These are phyloP conservation scores for Meyerozyma athensensis DNA, from an alignment of 1,139 yeast species.

Conservation along the genomic window DNA sequence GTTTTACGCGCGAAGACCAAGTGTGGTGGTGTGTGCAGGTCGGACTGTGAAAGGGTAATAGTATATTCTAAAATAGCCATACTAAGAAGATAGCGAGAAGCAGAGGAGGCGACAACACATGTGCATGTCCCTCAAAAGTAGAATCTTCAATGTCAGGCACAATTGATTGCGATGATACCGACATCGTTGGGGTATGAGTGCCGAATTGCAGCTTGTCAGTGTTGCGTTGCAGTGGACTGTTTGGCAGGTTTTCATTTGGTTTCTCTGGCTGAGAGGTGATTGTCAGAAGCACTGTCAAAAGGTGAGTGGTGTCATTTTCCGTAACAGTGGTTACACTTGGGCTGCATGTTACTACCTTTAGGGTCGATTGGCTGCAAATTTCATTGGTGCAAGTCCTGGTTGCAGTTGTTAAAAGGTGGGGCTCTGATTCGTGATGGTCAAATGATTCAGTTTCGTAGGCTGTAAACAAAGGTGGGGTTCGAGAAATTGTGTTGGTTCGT, in stretches of 20 bases:
- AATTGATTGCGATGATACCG: too few species aligned
- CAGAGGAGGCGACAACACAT: neutral
- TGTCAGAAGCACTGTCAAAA: neutral
- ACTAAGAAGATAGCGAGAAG: neutral
- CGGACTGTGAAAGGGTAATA: neutral
- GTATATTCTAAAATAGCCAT: neutral
- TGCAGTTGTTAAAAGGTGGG: neutral
- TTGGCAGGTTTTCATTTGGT: too few species aligned
- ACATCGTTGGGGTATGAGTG: too few species aligned
- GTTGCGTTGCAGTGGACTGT: too few species aligned
- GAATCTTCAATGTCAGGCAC: too few species aligned
- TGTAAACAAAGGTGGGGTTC: too few species aligned
- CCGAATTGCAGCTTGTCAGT: too few species aligned
- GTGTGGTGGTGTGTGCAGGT: neutral
- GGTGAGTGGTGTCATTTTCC: neutral
- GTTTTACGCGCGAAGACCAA: neutral
- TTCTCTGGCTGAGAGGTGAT: neutral
- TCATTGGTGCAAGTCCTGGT: neutral
- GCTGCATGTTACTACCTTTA: neutral
- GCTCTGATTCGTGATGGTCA: neutral
- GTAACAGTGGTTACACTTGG: neutral
- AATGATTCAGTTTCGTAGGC: too few species aligned
- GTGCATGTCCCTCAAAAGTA: too few species aligned
- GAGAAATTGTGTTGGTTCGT: too few species aligned
- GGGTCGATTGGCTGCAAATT: conserved; percentile 1